Evolutionary conservation across 768 basidiomycete genomes (phyloP), one percentile per base, ranked within the genome.

Genomic region (Kwoniella dejecticola): DNA sequence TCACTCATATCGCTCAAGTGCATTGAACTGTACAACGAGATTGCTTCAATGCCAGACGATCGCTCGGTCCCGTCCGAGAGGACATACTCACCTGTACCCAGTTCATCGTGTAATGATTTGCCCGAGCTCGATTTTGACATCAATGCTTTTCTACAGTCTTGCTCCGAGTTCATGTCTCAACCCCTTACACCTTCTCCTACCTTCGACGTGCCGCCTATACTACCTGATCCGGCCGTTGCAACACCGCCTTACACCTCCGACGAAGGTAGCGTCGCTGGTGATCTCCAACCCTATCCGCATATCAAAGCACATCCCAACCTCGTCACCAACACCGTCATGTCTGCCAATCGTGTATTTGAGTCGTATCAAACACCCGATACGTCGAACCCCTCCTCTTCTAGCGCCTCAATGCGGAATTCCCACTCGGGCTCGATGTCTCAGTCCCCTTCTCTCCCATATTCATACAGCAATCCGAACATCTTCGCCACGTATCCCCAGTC

Each of bases 221-320:
- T 61, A 24, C 60, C 50, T 42, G 31, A 46, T 42, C 48, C 48
- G 48, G 44, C 52, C 36, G 50, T 44, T 11, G 19, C 52, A 7
- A 61, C 60, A 33, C 60, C 60, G 12, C 60, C 60, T 26, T 61
- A 61, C 44, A 53, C 60, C n/a, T 48, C 52, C 38, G 57, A 58
- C 45, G 57, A 58, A 46, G 54, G 42, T 45, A 56, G 54, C 42
- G 44, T 46, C 42, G 4, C 19, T 45, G 54, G 54, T 45, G 54
- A 56, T 24, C 27, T 31, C 36, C 8, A 23, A 5, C 30, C n/a
- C 3, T n/a, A 31, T 17, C 44, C 17, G 30, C 36, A 47, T 24
- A 26, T 3, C 31, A 47, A 50, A 38, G n/a, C 4, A 19, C 60
- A n/a, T 33, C 24, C 29, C 54, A 21, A 42, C 27, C 26, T 6